phyloP scores from a whole-genome alignment of 2,329 filamentous ascomycete species.

The Sarocladium brachiariae region DNA sequence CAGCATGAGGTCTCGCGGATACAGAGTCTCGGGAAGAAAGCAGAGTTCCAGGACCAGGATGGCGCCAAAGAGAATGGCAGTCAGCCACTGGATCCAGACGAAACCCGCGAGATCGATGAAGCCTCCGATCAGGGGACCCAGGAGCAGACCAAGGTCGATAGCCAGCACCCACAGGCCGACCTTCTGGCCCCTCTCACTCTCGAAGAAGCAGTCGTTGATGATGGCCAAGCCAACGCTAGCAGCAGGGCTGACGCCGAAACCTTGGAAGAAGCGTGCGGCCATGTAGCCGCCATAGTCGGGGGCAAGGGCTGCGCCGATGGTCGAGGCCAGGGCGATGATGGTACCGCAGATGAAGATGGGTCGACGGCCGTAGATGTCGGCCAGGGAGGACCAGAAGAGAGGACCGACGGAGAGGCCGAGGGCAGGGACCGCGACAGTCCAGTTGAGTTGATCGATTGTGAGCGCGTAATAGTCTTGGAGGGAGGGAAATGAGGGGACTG shows the following conservation, averaged over 20 bases:
- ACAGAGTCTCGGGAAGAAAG: conserved; percentile 50
- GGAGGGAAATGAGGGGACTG: conserved; percentile 44
- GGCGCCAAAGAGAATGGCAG: conserved; percentile 43
- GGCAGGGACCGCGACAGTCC: conserved; percentile 44
- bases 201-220: conserved; percentile 49
- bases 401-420: conserved; percentile 45
- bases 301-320: conserved; percentile 26
- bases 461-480: conserved; percentile 40
- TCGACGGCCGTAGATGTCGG: conserved; percentile 46
- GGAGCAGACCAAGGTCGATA: conserved; percentile 43
- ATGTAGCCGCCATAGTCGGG: conserved; percentile 42
- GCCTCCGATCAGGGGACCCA: conserved; percentile 39
- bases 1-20: conserved; percentile 45
- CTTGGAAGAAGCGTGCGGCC: conserved; percentile 52
- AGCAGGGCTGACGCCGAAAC: conserved; percentile 46
- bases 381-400: conserved; percentile 38
- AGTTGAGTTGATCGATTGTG: conserved; percentile 41
- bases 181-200: conserved; percentile 49
- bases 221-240: conserved; percentile 48
- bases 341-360: conserved; percentile 38
- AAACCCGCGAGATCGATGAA: conserved; percentile 40
- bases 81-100: conserved; percentile 49
- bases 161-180: conserved; percentile 51
- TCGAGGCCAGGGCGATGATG: conserved; percentile 24
- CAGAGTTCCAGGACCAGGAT: conserved; percentile 41